A percentile compares a stretch with the other conserved stretches of the same genome.
These are phyloP conservation scores for Peribolospora baueri DNA, from an alignment of 768 basidiomycete genomes.

Conservation along the genomic window DNA sequence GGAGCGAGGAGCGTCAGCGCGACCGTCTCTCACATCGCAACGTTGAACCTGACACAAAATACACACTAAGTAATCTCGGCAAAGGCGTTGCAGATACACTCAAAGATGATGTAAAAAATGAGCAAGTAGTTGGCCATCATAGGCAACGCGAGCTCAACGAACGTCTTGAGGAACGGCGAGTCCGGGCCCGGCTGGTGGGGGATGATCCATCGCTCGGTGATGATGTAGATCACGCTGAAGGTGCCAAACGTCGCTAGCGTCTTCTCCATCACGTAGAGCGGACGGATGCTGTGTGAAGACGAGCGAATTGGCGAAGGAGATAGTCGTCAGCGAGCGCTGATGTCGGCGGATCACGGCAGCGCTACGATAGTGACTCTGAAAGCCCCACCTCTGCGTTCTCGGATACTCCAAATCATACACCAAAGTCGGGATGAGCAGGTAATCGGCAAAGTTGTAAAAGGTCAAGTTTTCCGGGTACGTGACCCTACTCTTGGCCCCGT, in stretches of 20 bases:
- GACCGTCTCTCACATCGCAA: conserved; percentile 21
- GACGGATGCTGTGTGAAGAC: conserved; percentile 24
- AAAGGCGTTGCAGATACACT: conserved; percentile 90
- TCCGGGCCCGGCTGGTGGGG: conserved; percentile 34
- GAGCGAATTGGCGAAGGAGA: neutral
- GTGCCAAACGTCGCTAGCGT: conserved; percentile 78
- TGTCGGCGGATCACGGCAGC: neutral
- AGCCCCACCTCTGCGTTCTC: conserved; percentile 47
- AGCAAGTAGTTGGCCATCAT: conserved; percentile 34
- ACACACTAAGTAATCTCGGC: conserved; percentile 51
- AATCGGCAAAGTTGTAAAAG: conserved; percentile 54
- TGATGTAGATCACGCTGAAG: conserved; percentile 60
- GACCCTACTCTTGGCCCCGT: conserved; percentile 26
- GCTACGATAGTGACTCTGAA: neutral
- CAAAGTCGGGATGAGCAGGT: conserved; percentile 68
- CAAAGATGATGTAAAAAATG: conserved; percentile 22
- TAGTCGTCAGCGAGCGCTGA: neutral
- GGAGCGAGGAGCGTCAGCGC: neutral
- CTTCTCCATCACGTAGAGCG: conserved; percentile 49
- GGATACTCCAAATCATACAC: conserved; percentile 96
- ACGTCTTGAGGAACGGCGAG: conserved; percentile 37
- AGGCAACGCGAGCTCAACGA: conserved; percentile 69
- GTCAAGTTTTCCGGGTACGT: conserved; percentile 70
- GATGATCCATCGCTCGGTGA: conserved; percentile 81
- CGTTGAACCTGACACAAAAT: conserved; percentile 14